Conservation (phyloP, 2,329 filamentous ascomycete genomes). For the Didymella pomorum region DNA sequence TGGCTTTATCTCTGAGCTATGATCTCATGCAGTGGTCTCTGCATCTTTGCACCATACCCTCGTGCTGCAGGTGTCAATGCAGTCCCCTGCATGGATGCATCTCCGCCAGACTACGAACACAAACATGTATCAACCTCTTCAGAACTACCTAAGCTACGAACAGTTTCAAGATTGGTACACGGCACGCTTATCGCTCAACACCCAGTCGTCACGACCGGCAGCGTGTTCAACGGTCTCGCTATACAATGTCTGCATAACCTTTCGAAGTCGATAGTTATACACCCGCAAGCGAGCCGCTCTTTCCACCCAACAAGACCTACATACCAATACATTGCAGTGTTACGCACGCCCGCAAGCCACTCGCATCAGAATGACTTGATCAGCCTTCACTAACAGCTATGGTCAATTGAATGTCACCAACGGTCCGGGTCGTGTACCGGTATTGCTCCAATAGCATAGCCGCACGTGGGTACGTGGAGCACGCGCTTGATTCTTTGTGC, state of each 20-base stretch:
- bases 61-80: neutral
- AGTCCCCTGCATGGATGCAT: neutral
- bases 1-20: conserved; percentile 10
- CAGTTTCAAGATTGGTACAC: neutral
- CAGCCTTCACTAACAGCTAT: neutral
- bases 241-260: neutral
- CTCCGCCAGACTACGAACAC: neutral
- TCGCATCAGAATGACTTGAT: conserved; percentile 9
- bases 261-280: neutral
- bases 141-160: neutral
- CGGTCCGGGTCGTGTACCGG: conserved; percentile 6
- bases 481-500: neutral
- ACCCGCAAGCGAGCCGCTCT: conserved; percentile 4
- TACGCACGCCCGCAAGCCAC: conserved; percentile 17
- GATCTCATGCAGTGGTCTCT: conserved; percentile 9
- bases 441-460: conserved; percentile 6
- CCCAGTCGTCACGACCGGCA: neutral
- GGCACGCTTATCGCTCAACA: neutral
- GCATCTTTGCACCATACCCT: neutral
- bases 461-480: conserved; percentile 15
- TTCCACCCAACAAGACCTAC: neutral
- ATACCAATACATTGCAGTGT: neutral
- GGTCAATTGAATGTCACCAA: conserved; percentile 3
- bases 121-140: neutral
- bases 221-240: neutral